phyloP scores from a whole-genome alignment of 1,284 basidiomycete genomes.

The Ceratobasidium papillatum region DNA sequence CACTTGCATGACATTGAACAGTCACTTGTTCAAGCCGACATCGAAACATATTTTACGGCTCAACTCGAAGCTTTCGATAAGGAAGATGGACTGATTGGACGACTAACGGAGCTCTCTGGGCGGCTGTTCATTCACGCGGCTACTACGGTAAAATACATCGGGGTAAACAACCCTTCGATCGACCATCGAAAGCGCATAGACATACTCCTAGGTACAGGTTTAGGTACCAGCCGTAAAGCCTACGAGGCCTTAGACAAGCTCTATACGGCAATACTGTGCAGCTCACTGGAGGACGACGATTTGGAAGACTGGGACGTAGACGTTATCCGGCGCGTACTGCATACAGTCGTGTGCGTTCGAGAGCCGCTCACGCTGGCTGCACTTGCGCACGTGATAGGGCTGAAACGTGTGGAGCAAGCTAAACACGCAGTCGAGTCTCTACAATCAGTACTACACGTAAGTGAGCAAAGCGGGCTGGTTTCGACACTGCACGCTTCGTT shows the following conservation, averaged over 20 bases:
- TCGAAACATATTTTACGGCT: not conserved
- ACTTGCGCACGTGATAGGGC: not conserved
- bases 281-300: not conserved
- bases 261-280: not conserved
- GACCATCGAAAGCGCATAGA: not conserved
- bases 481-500: no score
- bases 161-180: not conserved
- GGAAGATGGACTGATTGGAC: not conserved
- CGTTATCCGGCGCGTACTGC: not conserved
- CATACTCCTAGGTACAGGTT: not conserved
- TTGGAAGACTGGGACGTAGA: not conserved
- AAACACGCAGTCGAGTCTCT: not conserved
- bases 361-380: not conserved
- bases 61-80: not conserved
- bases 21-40: constrained; percentile 22
- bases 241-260: not conserved
- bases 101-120: not conserved
- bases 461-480: not conserved
- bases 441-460: not conserved
- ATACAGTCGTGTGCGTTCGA: not conserved
- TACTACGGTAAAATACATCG: not conserved
- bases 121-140: constrained; percentile 8
- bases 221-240: not conserved
- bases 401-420: not conserved
- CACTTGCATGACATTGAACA: constrained; percentile 20